Evolutionary conservation across 2,329 filamentous ascomycete genomes (phyloP), one percentile per base, ranked within the genome.

Genomic region (Didymella arachidicola): DNA sequence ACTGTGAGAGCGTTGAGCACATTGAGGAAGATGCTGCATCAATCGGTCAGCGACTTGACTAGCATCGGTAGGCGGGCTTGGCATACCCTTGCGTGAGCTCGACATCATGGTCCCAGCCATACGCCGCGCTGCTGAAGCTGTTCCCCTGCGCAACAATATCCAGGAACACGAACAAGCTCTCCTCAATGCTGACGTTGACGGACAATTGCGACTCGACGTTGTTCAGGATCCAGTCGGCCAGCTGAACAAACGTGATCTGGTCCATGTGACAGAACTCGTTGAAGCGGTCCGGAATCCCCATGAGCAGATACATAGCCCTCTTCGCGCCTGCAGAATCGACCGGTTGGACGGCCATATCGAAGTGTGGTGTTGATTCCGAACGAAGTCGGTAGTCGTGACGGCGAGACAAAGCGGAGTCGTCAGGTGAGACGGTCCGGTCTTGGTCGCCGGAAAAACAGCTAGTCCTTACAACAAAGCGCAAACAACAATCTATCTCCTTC

Each of bases 191-290:
- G 59, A 76, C 70, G 49, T 73, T 69, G 19, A 65, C 57, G 2
- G 68, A 60, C n/a, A 71, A 60, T 30, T 68, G 67, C 22, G 69
- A 73, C 43, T 71, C 60, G 57, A 71, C 67, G 58, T 77, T 69
- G 53, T 69, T 72, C 30, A 74, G 62, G 30, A 75, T 71, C 74
- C 73, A 77, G 62, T 77, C 74, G n/a, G 73, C 71, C 19, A 77
- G 66, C 53, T 74, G 70, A 45, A 74, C 71, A 46, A 76, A 77
- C 56, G 73, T 75, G 59, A 74, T 70, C 50, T 76, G 73, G 48
- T 77, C 73, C 67, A 77, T 71, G 59, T 75, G 74, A 55, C 68
- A 71, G 64, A 76, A 77, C 50, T 73, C 73, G 45, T 72, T 67
- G 69, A 77, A 77, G 54, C 72, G 69, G 53, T 74, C 69, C 5